Conservation (phyloP, 495 filamentous ascomycete genomes). For the Annulohypoxylon moriforme region DNA sequence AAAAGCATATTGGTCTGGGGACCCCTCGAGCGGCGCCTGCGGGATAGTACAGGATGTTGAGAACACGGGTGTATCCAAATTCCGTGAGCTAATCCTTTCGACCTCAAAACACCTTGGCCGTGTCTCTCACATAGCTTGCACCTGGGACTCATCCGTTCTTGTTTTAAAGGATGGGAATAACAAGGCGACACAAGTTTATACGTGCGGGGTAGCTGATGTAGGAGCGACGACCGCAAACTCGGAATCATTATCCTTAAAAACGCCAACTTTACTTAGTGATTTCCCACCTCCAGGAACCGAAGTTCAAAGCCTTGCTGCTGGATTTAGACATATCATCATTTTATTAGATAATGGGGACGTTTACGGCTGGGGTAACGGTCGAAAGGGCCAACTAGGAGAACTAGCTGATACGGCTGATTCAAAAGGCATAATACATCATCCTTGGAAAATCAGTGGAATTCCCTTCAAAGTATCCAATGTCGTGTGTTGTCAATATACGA, state of each 20-base stretch:
- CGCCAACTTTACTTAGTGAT: slow-evolving; percentile 55
- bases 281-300: slow-evolving; percentile 69
- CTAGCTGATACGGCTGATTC: slow-evolving; percentile 42
- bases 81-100: slow-evolving; percentile 38
- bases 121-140: slow-evolving; percentile 66
- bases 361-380: slow-evolving; percentile 87
- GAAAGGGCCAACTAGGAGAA: slow-evolving; percentile 84
- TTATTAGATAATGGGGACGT: slow-evolving; percentile 79
- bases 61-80: slow-evolving; percentile 34
- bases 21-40: slow-evolving; percentile 66
- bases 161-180: slow-evolving; percentile 56
- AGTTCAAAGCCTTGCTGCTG: slow-evolving; percentile 70
- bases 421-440: slow-evolving; percentile 61
- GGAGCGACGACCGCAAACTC: slow-evolving; percentile 22
- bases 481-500: slow-evolving; percentile 86
- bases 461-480: slow-evolving; percentile 68
- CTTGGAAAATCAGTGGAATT: slow-evolving; percentile 67
- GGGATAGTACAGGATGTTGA: slow-evolving; percentile 46
- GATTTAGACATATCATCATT: slow-evolving; percentile 80
- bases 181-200: slow-evolving; percentile 61
- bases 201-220: slow-evolving; percentile 63
- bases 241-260: background rate
- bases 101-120: slow-evolving; percentile 8
- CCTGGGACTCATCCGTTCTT: slow-evolving; percentile 78
- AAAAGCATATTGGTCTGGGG: slow-evolving; percentile 71